phyloP scores from a whole-genome alignment of 352 stramenopile genomes.

The Phytophthora sansomeana region DNA sequence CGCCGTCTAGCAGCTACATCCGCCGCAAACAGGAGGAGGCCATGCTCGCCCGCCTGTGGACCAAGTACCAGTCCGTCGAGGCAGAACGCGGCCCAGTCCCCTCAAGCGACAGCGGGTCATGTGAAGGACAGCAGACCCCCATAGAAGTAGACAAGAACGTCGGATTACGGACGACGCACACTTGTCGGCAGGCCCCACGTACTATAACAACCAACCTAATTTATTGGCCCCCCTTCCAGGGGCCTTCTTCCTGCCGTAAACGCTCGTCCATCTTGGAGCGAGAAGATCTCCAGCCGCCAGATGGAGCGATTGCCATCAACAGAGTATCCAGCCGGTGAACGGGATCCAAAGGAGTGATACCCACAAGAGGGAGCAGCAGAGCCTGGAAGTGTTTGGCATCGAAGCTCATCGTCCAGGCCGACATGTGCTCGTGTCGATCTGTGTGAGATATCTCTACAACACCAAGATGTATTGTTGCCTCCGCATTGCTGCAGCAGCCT shows the following conservation, averaged over 20 bases:
- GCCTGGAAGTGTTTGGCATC: too few species aligned
- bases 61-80: constrained; percentile 31
- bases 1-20: constrained; percentile 46
- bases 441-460: too few species aligned
- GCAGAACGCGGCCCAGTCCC: constrained; percentile 20
- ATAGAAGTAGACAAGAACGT: constrained; percentile 21
- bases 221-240: constrained; percentile 25
- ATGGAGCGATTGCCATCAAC: constrained; percentile 14
- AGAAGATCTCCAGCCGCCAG: constrained; percentile 2
- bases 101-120: constrained; percentile 45
- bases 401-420: too few species aligned
- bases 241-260: constrained; percentile 31
- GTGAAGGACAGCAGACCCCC: constrained; percentile 28
- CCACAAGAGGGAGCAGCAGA: neutral
- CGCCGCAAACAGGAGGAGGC: constrained; percentile 50
- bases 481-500: too few species aligned
- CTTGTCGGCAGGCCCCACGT: constrained; percentile 1
- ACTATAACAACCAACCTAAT: constrained; percentile 29
- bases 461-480: too few species aligned
- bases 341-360: constrained; percentile 2
- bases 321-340: constrained; percentile 19
- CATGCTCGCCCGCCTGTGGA: constrained; percentile 32
- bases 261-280: neutral
- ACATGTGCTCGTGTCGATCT: neutral
- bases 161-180: constrained; percentile 17